Base-by-base conservation (phyloP, 177 flowering plant species). In the Tripterygium wilfordii region DNA sequence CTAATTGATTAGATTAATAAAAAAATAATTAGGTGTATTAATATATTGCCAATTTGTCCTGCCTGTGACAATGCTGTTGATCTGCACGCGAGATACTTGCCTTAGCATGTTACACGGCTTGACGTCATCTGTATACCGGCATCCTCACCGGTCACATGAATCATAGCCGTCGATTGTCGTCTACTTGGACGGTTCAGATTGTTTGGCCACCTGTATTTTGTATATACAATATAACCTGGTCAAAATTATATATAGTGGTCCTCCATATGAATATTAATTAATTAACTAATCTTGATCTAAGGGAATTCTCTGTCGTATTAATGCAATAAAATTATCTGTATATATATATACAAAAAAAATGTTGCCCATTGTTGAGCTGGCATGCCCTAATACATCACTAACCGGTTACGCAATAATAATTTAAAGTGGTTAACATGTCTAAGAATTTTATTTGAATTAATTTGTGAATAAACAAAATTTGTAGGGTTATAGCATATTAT, bases 81-180 rank as follows among this genome's bases (percentile, higher is more conserved):
- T 49, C 20, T 7, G 58, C 59, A 48, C 68, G 64, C 64, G 49
- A 26, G 69, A 54, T 57, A 48, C 41, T 40, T 67, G 60, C 61
- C 50, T 42, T 24, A 48, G 41, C 54, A 22, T 50, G 25, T 53
- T 43, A 54, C 57, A 27, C 53, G 14, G 2, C 36, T 2, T 10
- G 16, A 37, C 42, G 49, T 50, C 57, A 46, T 14, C 44, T 24
- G 13, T 42, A 54, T 23, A 48, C 53, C 41, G 48, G 42, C 22
- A 4, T 26, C 15, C 33, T 19, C 49, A 47, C 48, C 56, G 14
- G 54, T 35, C 29, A 20, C 35, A 4, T 16, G 8, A 0, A 61
- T 61, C 53, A 0, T 7, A 16, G 8, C 62, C 48, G 16, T 45
- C 47, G 23, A 32, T 10, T n/a, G n/a, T 2, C 1, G 8, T 32